These are phyloP conservation scores for Fraxinus floribunda DNA, from an alignment of 305 asterid species.

Conservation along the genomic window DNA sequence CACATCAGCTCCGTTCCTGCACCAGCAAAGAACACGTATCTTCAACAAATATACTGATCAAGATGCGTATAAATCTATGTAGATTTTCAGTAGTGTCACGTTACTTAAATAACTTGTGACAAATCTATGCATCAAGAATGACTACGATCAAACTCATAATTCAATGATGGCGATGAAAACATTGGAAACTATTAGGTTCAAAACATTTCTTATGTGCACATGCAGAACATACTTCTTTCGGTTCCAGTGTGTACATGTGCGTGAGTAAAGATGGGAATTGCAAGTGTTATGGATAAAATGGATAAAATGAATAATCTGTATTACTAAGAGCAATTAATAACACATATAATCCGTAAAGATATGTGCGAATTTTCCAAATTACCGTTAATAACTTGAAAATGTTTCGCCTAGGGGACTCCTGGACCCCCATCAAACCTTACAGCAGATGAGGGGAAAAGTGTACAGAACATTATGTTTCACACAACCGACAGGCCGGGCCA, in stretches of 20 bases:
- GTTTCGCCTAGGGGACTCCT: not conserved
- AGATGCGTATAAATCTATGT: not conserved
- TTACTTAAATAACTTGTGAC: not conserved
- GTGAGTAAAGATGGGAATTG: not conserved
- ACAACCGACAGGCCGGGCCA: not conserved
- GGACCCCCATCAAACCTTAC: not conserved
- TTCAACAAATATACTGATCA: not conserved
- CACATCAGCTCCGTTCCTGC: slow-evolving; percentile 67
- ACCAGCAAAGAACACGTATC: not conserved
- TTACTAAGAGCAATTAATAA: not conserved
- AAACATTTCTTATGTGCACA: not conserved
- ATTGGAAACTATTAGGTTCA: not conserved
- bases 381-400: not conserved
- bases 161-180: not conserved
- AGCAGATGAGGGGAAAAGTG: not conserved
- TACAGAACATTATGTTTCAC: not conserved
- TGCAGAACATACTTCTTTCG: not conserved
- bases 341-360: not conserved
- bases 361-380: not conserved
- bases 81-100: not conserved
- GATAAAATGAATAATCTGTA: not conserved
- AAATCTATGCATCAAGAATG: not conserved
- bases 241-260: not conserved
- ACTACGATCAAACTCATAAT: not conserved
- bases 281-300: not conserved